Evolutionary conservation across 306 rosid species (phyloP).

Genomic region (Malus sylvestris): DNA sequence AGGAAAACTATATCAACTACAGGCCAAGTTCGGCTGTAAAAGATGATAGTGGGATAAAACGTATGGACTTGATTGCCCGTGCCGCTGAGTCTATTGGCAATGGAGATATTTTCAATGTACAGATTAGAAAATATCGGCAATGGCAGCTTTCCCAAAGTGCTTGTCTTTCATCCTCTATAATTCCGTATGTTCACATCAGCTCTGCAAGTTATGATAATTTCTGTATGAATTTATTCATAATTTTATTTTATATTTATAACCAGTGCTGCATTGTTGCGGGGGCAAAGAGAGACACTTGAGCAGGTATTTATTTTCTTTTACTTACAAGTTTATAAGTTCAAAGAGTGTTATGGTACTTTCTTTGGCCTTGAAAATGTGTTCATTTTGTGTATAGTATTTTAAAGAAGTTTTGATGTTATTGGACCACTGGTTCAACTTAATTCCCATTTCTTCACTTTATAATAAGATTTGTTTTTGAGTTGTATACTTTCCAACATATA

Average conservation of each 20-base stretch:
- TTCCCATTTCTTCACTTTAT: neutral
- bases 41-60: slow-evolving; percentile 73
- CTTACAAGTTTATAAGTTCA: slow-evolving; percentile 7
- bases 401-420: neutral
- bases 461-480: neutral
- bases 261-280: slow-evolving; percentile 82
- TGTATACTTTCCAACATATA: neutral
- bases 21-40: slow-evolving; percentile 64
- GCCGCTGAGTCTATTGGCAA: slow-evolving; percentile 91
- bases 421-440: neutral
- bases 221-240: neutral
- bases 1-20: slow-evolving; percentile 92
- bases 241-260: slow-evolving; percentile 14
- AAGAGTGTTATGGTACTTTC: neutral
- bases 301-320: slow-evolving; percentile 48
- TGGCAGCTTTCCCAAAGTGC: slow-evolving; percentile 97
- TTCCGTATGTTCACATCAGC: slow-evolving; percentile 67
- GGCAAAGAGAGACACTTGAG: slow-evolving; percentile 75
- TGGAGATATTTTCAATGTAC: slow-evolving; percentile 88
- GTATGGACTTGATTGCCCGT: slow-evolving; percentile 71
- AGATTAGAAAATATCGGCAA: slow-evolving; percentile 88
- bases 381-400: neutral
- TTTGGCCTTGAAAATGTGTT: neutral
- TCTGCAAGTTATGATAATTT: slow-evolving; percentile 13
- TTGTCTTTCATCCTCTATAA: slow-evolving; percentile 64